Percentiles rank a stretch among this genome's conserved stretches.
phyloP scores from a whole-genome alignment of 371 early-diverging fungal species.

The Actinomortierella wolfii region DNA sequence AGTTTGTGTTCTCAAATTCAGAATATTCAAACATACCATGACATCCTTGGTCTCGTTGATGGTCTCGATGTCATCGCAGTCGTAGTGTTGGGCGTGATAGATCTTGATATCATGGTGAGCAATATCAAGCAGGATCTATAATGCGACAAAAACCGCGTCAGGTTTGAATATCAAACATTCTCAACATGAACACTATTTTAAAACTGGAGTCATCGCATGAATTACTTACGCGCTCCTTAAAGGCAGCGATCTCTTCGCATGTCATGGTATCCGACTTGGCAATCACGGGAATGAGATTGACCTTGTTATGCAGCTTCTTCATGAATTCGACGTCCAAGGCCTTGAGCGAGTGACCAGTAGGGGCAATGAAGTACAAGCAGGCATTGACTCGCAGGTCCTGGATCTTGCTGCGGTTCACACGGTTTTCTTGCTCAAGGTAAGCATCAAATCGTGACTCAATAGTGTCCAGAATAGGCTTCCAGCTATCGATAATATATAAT shows the following conservation, averaged over 20 bases:
- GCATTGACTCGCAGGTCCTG: slow-evolving; percentile 96
- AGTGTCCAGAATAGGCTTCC: slow-evolving; percentile 94
- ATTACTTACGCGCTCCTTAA: slow-evolving; percentile 78
- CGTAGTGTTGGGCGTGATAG: slow-evolving; percentile 89
- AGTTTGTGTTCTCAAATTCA: background rate
- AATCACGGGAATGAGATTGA: slow-evolving; percentile 98
- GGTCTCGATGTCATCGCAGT: slow-evolving; percentile 94
- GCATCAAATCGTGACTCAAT: slow-evolving; percentile 96
- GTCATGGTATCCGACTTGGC: slow-evolving; percentile 99
- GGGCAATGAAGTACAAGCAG: slow-evolving; percentile 96
- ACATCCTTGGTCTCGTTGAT: slow-evolving; percentile 93
- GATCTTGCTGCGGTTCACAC: slow-evolving; percentile 86
- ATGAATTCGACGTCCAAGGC: slow-evolving; percentile 96
- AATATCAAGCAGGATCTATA: slow-evolving; percentile 87
- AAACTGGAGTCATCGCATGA: background rate
- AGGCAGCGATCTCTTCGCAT: slow-evolving; percentile 88
- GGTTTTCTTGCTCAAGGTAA: slow-evolving; percentile 91
- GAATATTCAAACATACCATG: slow-evolving; percentile 55
- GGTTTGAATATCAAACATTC: no score
- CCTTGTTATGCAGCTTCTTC: slow-evolving; percentile 89
- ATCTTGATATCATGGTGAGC: slow-evolving; percentile 91
- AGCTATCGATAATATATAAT: slow-evolving; percentile 53
- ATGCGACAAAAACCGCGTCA: background rate
- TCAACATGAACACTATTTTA: no score
- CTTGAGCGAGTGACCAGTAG: slow-evolving; percentile 93